These are phyloP conservation scores for Colletotrichum chlorophyti DNA, from an alignment of 2,329 filamentous ascomycete species.

Conservation along the genomic window DNA sequence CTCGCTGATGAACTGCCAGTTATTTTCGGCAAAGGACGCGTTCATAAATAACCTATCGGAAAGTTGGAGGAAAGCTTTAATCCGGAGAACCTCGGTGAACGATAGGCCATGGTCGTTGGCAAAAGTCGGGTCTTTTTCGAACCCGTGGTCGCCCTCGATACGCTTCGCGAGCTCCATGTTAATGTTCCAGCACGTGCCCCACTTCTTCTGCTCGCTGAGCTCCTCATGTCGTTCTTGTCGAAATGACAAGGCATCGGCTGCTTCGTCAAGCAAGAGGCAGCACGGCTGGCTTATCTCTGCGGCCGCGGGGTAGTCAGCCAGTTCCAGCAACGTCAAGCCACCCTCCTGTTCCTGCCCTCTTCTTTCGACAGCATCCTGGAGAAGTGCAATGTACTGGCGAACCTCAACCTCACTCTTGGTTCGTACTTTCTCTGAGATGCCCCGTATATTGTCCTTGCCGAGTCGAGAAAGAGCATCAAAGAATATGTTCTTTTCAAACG, in stretches of 20 bases:
- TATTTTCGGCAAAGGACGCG: conserved; percentile 62
- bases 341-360: conserved; percentile 42
- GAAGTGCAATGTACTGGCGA: conserved; percentile 68
- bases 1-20: conserved; percentile 70
- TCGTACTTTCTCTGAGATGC: conserved; percentile 67
- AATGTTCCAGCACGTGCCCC: conserved; percentile 73
- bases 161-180: conserved; percentile 44
- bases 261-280: conserved; percentile 69
- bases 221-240: conserved; percentile 71
- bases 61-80: conserved; percentile 67
- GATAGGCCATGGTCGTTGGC: conserved; percentile 42
- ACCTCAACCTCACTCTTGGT: conserved; percentile 81
- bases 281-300: conserved; percentile 74
- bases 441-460: conserved; percentile 66
- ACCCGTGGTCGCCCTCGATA: conserved; percentile 26
- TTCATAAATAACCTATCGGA: conserved; percentile 81
- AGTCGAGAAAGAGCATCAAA: conserved; percentile 70
- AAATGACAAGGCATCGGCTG: conserved; percentile 69
- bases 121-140: conserved; percentile 10
- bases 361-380: conserved; percentile 58
- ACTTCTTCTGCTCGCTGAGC: conserved; percentile 62
- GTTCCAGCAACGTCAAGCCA: conserved; percentile 43
- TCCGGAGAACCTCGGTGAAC: conserved; percentile 63
- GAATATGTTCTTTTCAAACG: conserved; percentile 72
- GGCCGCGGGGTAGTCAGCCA: conserved; percentile 73